These are phyloP conservation scores for Pisolithus orientalis DNA, from an alignment of 768 basidiomycete species.

Conservation along the genomic window DNA sequence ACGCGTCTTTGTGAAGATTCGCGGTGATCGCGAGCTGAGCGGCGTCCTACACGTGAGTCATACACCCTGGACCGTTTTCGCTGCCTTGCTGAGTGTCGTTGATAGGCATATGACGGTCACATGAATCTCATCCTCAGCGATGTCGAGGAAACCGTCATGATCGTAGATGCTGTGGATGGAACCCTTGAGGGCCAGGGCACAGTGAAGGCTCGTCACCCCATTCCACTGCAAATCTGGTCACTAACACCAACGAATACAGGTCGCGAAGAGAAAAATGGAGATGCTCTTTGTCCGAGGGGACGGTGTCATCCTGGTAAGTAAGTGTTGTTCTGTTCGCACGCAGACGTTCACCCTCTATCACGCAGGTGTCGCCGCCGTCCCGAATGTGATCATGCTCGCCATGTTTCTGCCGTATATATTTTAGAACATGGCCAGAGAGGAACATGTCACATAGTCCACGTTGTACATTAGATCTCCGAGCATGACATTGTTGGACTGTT, in stretches of 20 bases:
- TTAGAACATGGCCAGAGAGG: constrained; percentile 8
- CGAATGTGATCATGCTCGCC: constrained; percentile 42
- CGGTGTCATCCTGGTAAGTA: constrained; percentile 86
- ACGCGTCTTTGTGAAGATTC: constrained; percentile 95
- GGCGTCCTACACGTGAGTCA: constrained; percentile 84
- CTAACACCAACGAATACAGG: constrained; percentile 36
- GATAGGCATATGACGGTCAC: constrained; percentile 98
- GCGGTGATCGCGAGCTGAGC: constrained; percentile 88
- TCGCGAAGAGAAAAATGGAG: constrained; percentile 89
- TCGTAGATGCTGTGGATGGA: constrained; percentile 81
- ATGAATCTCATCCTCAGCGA: constrained; percentile 99
- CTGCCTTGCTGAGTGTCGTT: constrained; percentile 10
- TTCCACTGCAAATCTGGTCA: background rate
- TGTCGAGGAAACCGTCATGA: constrained; percentile 95
- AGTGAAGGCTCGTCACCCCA: constrained; percentile 52
- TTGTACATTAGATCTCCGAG: constrained; percentile 2
- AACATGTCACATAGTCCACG: background rate
- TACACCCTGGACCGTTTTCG: background rate
- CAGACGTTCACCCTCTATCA: constrained; percentile 6
- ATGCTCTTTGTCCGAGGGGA: constrained; percentile 99
- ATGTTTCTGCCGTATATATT: constrained; percentile 26
- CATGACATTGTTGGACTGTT: background rate
- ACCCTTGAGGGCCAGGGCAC: constrained; percentile 49
- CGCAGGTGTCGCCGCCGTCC: constrained; percentile 75
- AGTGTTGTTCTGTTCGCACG: background rate